Percentiles rank a stretch among this genome's conserved stretches.
Evolutionary conservation across 345 rosid genomes (phyloP).

Genomic region (Euphorbia peplus): DNA sequence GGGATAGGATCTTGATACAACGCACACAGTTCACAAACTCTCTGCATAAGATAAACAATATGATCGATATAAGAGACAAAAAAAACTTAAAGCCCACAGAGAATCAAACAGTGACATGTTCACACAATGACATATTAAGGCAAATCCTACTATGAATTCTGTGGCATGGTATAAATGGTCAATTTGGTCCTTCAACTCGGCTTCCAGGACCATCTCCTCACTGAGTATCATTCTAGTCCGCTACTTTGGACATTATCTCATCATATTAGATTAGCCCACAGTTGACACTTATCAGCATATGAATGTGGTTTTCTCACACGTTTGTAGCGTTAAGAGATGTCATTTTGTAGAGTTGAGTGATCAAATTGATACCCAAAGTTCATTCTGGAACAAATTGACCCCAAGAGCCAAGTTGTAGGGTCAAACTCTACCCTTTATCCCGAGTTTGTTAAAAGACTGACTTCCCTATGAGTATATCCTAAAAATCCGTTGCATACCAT

Average conservation of each 20-base stretch:
- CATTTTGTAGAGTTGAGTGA: neutral
- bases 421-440: neutral
- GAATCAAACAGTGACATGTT: neutral
- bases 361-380: neutral
- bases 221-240: neutral
- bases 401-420: neutral
- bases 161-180: neutral
- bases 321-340: too few species aligned
- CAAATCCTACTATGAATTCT: neutral
- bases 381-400: neutral
- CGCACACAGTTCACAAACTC: conserved; percentile 72
- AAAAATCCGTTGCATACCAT: too few species aligned
- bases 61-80: conserved; percentile 5
- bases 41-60: conserved; percentile 29
- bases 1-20: conserved; percentile 64
- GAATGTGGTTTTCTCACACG: neutral
- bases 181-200: neutral
- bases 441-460: too few species aligned
- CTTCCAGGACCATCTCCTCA: neutral
- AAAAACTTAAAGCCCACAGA: neutral
- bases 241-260: neutral
- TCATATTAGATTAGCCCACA: neutral
- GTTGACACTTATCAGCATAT: neutral
- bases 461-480: neutral
- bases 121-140: neutral